Percentiles rank a stretch among this genome's conserved stretches.
These are phyloP conservation scores for Striga hermonthica DNA, from an alignment of 305 asterid species.

Conservation along the genomic window DNA sequence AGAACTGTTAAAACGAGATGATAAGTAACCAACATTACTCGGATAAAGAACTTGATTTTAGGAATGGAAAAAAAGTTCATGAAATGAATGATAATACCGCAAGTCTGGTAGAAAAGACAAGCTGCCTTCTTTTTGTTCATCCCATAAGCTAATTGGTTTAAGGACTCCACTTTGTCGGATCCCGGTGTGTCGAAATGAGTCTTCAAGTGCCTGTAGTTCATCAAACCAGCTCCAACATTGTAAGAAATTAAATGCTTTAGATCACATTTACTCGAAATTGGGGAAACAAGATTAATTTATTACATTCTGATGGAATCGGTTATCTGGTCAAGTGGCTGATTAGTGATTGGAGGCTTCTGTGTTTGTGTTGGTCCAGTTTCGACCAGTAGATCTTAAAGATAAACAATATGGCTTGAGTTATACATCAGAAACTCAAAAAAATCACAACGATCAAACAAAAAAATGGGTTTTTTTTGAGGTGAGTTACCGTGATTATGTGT, in stretches of 20 bases:
- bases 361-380: constrained; percentile 95
- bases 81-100: constrained; percentile 48
- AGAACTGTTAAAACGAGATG: constrained; percentile 46
- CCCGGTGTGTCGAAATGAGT: constrained; percentile 85
- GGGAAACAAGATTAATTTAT: constrained; percentile 22
- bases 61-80: neutral
- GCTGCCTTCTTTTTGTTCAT: constrained; percentile 76
- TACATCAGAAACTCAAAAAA: constrained; percentile 10
- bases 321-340: constrained; percentile 61
- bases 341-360: constrained; percentile 41
- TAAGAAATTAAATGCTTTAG: constrained; percentile 10
- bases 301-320: constrained; percentile 74
- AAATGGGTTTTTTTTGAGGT: neutral
- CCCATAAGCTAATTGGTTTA: constrained; percentile 65
- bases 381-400: constrained; percentile 55
- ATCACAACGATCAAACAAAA: constrained; percentile 19
- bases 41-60: neutral
- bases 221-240: neutral
- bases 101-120: constrained; percentile 78
- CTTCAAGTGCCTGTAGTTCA: constrained; percentile 74
- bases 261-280: neutral
- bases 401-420: constrained; percentile 16
- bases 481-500: constrained; percentile 50
- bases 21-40: constrained; percentile 9
- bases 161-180: constrained; percentile 54